Evolutionary conservation across 805 yeast species (phyloP).

Genomic region (Wickerhamiella domercqiae): DNA sequence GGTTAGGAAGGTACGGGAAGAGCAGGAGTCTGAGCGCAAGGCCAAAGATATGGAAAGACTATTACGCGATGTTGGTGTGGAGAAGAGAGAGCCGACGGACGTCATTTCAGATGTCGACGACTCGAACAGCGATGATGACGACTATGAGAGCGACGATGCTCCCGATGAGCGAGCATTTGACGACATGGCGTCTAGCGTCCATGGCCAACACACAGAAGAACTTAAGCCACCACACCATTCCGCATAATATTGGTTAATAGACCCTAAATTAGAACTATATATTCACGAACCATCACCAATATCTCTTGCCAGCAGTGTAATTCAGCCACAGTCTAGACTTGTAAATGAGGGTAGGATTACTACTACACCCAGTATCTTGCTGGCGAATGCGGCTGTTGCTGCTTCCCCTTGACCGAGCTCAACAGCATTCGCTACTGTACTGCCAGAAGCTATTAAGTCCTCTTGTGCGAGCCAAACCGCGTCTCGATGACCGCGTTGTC

Average conservation of each 20-base stretch:
- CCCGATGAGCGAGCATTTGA: too few relatives aligned
- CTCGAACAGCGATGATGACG: constrained; percentile 19
- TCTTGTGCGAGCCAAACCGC: constrained; percentile 23
- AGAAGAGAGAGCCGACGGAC: constrained; percentile 34
- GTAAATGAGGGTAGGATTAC: too few relatives aligned
- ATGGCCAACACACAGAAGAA: constrained; percentile 10
- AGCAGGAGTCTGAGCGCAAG: constrained; percentile 56
- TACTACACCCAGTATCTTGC: too few relatives aligned
- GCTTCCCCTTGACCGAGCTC: constrained; percentile 51
- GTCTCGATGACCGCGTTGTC: constrained; percentile 30
- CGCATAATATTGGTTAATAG: too few relatives aligned
- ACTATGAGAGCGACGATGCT: constrained; percentile 8
- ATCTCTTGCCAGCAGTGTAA: too few relatives aligned
- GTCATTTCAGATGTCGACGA: constrained; percentile 41
- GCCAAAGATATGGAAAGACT: constrained; percentile 53
- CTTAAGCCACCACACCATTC: too few relatives aligned
- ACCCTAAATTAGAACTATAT: too few relatives aligned
- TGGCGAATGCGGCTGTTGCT: constrained; percentile 49
- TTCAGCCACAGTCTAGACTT: too few relatives aligned
- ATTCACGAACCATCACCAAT: too few relatives aligned
- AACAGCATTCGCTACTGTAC: constrained; percentile 37
- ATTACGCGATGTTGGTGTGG: constrained; percentile 75
- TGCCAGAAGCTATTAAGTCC: constrained; percentile 41
- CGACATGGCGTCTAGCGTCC: constrained; percentile 2
- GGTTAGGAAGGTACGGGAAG: constrained; percentile 59